Evolutionary conservation across 2,329 filamentous ascomycete species (phyloP), one percentile per base, ranked within the genome.

Genomic region (Aspergillus sp.): DNA sequence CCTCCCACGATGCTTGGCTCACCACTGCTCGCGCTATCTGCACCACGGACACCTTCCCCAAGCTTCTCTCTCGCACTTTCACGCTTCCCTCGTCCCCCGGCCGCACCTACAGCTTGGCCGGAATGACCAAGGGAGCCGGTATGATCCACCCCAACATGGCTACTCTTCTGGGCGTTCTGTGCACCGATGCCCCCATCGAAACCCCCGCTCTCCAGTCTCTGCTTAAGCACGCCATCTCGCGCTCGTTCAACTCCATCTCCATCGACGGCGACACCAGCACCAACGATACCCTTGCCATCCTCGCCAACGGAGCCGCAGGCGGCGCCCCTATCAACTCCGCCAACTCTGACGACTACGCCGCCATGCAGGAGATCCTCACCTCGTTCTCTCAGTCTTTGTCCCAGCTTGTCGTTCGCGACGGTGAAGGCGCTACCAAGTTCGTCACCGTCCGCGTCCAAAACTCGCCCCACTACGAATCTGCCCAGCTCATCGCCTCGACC

Each of bases 121-220:
- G 93, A 56, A 94, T 95, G 82, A 95, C 91, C 60, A 98, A 98
- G 73, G 93, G 93, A 45, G 93, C 93, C 5, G 93, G 93, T 61
- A 98, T 98, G 93, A 95, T 98, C 66, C 90, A 96, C 63, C 93
- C 93, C 38, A 97, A 98, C 74, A 95, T 98, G 90, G 93, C 90
- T 28, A 98, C 93, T 1, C 79, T 97, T 30, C 82, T 98, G 31
- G 90, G 88, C 42, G 86, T 97, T 48, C 79, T 97, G 59, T 90
- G 88, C 59, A 98, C 93, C 10, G 93, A 98, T 58, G 91, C 86
- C 1, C 86, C 90, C 28, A 80, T 97, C 58, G 76, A 82, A 0
- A 75, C 86, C 4, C 62, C 69, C 1, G 77, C 85, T 7, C 79
- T 96, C 46, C 80, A 83, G 39, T 67, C 76, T 0, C 76, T 93